phyloP scores from a whole-genome alignment of 306 rosid genomes.

The Prunus armeniaca region DNA sequence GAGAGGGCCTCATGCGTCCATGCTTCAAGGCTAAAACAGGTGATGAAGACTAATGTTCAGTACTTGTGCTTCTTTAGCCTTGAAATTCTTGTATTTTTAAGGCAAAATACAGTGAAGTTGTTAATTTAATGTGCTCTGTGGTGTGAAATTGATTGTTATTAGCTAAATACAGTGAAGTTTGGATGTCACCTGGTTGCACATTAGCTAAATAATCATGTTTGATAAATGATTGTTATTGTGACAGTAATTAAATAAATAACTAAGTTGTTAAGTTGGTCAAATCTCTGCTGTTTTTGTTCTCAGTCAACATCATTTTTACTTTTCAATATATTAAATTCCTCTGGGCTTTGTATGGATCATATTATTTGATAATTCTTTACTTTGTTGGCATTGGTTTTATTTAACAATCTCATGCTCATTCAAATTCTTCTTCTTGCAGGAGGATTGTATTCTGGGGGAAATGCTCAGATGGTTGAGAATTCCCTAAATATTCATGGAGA shows the following conservation, averaged over 20 bases:
- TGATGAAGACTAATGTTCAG: conserved; percentile 27
- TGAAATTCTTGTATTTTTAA: neutral
- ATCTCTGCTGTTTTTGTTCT: neutral
- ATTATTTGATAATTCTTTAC: neutral
- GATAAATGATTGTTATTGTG: neutral
- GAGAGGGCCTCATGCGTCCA: conserved; percentile 93
- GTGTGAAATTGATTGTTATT: no score
- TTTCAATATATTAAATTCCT: neutral
- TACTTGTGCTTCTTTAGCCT: conserved; percentile 5
- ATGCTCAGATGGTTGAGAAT: conserved; percentile 94
- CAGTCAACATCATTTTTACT: neutral
- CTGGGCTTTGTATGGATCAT: neutral
- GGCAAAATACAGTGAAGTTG: neutral
- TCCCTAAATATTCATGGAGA: conserved; percentile 86
- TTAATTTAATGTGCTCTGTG: neutral
- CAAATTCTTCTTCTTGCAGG: conserved; percentile 49
- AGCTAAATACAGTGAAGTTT: no score
- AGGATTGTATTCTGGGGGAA: conserved; percentile 94
- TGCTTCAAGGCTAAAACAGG: conserved; percentile 89
- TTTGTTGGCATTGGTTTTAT: neutral
- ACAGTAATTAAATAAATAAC: neutral
- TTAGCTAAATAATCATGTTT: neutral
- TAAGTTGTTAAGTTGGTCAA: neutral
- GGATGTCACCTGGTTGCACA: neutral
- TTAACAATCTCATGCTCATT: conserved; percentile 8